phyloP scores from a whole-genome alignment of 2,329 filamentous ascomycete species.

The Diaporthe aspalathi region DNA sequence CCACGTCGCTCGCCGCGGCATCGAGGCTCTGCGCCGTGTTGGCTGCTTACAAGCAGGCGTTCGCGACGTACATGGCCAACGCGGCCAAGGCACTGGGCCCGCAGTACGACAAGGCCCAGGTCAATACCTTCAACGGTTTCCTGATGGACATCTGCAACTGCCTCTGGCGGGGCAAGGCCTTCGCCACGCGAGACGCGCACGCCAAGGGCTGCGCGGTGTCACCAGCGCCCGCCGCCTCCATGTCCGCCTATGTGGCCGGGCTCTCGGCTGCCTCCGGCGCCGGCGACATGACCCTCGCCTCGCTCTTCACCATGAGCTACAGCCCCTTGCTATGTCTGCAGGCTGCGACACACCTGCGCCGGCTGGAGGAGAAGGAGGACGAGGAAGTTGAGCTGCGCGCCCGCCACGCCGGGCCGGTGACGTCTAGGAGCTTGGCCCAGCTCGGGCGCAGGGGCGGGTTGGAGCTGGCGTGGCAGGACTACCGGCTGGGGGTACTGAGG shows the following conservation, averaged over 20 bases:
- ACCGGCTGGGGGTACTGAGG: constrained; percentile 76
- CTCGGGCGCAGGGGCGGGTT: constrained; percentile 75
- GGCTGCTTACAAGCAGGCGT: constrained; percentile 78
- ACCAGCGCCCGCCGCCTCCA: constrained; percentile 53
- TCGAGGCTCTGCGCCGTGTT: constrained; percentile 78
- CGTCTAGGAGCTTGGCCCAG: constrained; percentile 71
- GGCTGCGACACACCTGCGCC: constrained; percentile 66
- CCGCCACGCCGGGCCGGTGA: constrained; percentile 76
- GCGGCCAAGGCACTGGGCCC: constrained; percentile 44
- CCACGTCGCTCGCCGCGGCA: constrained; percentile 69
- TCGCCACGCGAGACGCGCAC: constrained; percentile 73
- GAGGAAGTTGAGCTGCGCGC: constrained; percentile 54
- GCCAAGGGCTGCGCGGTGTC: constrained; percentile 64
- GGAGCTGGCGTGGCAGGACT: constrained; percentile 77
- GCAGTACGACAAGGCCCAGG: constrained; percentile 67
- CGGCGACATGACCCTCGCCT: constrained; percentile 56
- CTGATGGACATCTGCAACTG: constrained; percentile 90
- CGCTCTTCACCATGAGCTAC: constrained; percentile 69
- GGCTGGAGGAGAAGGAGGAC: constrained; percentile 67
- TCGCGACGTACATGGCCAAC: constrained; percentile 71
- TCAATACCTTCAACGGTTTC: constrained; percentile 82
- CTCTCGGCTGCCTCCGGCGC: constrained; percentile 55
- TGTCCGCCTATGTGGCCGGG: constrained; percentile 61
- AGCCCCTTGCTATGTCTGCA: constrained; percentile 68
- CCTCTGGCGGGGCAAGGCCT: constrained; percentile 80